phyloP scores from a whole-genome alignment of 1,139 yeast genomes.

The Hyphopichia khmerensis region DNA sequence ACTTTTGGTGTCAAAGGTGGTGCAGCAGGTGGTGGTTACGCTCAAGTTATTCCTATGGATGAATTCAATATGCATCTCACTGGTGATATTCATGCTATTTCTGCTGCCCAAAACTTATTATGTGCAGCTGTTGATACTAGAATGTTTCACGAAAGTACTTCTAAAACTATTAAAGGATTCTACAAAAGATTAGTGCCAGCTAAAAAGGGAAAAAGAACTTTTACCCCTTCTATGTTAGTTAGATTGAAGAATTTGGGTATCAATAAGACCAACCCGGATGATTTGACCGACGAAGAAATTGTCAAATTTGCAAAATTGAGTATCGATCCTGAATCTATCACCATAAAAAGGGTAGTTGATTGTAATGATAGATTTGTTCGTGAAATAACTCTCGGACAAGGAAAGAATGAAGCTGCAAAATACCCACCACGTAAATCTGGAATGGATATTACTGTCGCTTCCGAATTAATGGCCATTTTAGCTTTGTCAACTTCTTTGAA shows the following conservation, averaged over 20 bases:
- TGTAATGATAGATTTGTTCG: constrained; percentile 77
- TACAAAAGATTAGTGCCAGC: constrained; percentile 70
- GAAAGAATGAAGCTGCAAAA: constrained; percentile 66
- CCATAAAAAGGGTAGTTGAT: constrained; percentile 78
- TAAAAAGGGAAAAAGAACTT: constrained; percentile 62
- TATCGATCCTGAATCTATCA: constrained; percentile 70
- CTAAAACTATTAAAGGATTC: constrained; percentile 61
- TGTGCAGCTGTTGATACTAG: constrained; percentile 86
- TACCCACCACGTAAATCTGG: constrained; percentile 72
- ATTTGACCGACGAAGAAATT: constrained; percentile 64
- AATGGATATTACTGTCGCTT: constrained; percentile 80
- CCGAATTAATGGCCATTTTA: constrained; percentile 78
- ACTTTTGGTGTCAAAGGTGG: constrained; percentile 88
- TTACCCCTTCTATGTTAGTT: constrained; percentile 66
- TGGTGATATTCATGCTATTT: constrained; percentile 82
- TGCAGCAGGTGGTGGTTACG: constrained; percentile 87
- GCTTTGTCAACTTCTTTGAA: constrained; percentile 66
- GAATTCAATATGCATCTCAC: constrained; percentile 84
- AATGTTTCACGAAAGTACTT: constrained; percentile 77
- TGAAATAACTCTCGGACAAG: constrained; percentile 73
- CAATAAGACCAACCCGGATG: constrained; percentile 64
- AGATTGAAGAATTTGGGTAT: constrained; percentile 67
- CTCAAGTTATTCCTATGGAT: constrained; percentile 87
- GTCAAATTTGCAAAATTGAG: constrained; percentile 61
- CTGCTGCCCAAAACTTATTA: constrained; percentile 74